These are phyloP conservation scores for Ambrosia trifida DNA, from an alignment of 129 eudicot genomes.

Conservation along the genomic window DNA sequence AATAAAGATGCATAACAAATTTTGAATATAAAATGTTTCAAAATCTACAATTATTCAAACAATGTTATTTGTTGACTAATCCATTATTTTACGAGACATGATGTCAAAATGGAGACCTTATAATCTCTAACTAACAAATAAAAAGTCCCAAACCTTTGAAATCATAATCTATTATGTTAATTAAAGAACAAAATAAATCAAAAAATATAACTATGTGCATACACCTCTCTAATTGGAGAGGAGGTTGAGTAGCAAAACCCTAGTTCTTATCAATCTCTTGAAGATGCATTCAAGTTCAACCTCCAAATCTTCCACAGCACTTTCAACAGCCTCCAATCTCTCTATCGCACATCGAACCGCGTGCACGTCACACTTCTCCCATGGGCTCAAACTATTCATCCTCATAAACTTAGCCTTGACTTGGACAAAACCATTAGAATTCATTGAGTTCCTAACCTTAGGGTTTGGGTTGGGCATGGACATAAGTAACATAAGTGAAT, in stretches of 20 bases:
- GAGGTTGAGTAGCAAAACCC: slow-evolving; percentile 83
- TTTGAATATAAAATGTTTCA: too few relatives aligned
- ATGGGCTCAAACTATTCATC: slow-evolving; percentile 55
- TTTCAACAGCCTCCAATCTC: slow-evolving; percentile 67
- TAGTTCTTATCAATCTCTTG: slow-evolving; percentile 70
- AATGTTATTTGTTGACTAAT: too few relatives aligned
- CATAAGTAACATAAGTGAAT: slow-evolving; percentile 63
- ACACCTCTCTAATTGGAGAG: slow-evolving; percentile 44
- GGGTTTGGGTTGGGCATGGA: slow-evolving; percentile 60
- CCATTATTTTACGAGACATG: too few relatives aligned
- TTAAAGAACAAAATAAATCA: background rate
- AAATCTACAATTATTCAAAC: too few relatives aligned
- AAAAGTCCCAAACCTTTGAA: background rate
- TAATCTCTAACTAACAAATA: background rate
- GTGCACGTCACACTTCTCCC: slow-evolving; percentile 64
- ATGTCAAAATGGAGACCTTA: background rate
- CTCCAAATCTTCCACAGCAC: slow-evolving; percentile 69
- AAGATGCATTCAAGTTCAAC: slow-evolving; percentile 69
- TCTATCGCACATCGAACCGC: slow-evolving; percentile 42
- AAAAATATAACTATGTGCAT: background rate
- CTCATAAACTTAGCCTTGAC: slow-evolving; percentile 52
- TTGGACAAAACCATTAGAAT: slow-evolving; percentile 26
- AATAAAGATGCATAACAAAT: too few relatives aligned
- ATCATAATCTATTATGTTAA: background rate
- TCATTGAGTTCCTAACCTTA: slow-evolving; percentile 26